Conservation (phyloP, 2,329 filamentous ascomycete genomes). For the Aureobasidium lini region DNA sequence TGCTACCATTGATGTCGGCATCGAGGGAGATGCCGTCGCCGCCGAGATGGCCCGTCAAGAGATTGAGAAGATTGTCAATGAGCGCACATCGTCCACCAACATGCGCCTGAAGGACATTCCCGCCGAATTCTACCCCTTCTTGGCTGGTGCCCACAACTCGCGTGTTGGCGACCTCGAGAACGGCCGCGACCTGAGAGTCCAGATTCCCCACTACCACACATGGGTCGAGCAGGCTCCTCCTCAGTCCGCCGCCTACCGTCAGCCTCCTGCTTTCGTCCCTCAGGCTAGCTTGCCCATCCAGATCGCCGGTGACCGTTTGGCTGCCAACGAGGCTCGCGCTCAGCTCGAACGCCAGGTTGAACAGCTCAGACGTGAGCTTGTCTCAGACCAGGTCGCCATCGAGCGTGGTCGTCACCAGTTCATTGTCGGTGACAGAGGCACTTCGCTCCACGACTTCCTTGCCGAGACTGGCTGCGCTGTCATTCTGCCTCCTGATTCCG, state of each 20-base stretch:
- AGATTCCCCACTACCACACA: slow-evolving; percentile 73
- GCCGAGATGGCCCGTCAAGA: slow-evolving; percentile 75
- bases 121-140: slow-evolving; percentile 90
- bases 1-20: slow-evolving; percentile 71
- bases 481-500: slow-evolving; percentile 65
- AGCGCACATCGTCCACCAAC: slow-evolving; percentile 74
- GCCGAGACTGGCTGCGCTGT: slow-evolving; percentile 85
- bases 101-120: slow-evolving; percentile 77
- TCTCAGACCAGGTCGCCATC: slow-evolving; percentile 71
- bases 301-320: slow-evolving; percentile 75
- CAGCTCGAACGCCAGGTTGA: slow-evolving; percentile 73
- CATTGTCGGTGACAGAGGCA: slow-evolving; percentile 78
- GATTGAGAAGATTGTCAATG: slow-evolving; percentile 80
- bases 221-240: slow-evolving; percentile 63
- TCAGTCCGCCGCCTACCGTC: slow-evolving; percentile 52
- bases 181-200: slow-evolving; percentile 68
- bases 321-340: slow-evolving; percentile 70
- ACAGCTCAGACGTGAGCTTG: slow-evolving; percentile 67
- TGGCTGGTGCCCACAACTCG: slow-evolving; percentile 70
- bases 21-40: slow-evolving; percentile 87
- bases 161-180: slow-evolving; percentile 61
- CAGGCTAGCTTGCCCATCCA: slow-evolving; percentile 71
- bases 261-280: slow-evolving; percentile 62
- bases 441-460: slow-evolving; percentile 78
- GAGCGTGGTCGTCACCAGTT: slow-evolving; percentile 88